Base-by-base conservation (phyloP, 768 basidiomycete species). In the Hortiboletus flavorubellus region DNA sequence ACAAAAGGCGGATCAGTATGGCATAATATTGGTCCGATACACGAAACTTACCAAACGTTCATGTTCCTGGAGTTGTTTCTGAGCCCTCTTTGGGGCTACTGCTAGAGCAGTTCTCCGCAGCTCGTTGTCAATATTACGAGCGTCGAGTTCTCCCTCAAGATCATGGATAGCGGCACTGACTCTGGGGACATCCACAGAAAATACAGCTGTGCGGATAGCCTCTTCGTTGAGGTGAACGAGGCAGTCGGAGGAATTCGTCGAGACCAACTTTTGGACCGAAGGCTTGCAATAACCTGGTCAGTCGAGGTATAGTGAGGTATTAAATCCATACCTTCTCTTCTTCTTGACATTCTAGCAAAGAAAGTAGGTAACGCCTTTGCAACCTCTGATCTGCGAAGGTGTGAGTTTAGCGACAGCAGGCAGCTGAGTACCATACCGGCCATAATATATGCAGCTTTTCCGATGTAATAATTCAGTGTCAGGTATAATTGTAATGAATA, bases 321-420 rank as follows among this genome's bases (percentile, higher is more conserved):
- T 21, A 16, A 18, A 47, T 39, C 29, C 61, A 29, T 61, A 86
- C 91, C 80, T 93, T 93, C 67, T 93, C 91, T 64, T 93, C 89
- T 53, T 88, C 86, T 64, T 92, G 90, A 58, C 87, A 89, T 59
- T 85, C 83, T 11, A 92, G 73, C 52, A 92, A 70, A 5, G 85
- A 75, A 54, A 82, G 63, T 33, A 91, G 73, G 60, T 87, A 89
- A 42, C 75, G 75, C 7, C 74, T 77, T 56, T 84, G 80, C 56
- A 80, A 78, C 14, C 70, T 71, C 40, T 79, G 78, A 70, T 89
- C 88, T 87, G 58, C 35, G 21, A 41, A 55, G 43, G 18, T 21
- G 21, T 64, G 42, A 53, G 62, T 46, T 54, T 51, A 41, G 51
- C 53, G 9, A 55, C 29, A 50, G 18, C 26, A 50, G 16, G 35